These are phyloP conservation scores for Massariosphaeria phaeospora DNA, from an alignment of 495 filamentous ascomycete genomes.

Conservation along the genomic window DNA sequence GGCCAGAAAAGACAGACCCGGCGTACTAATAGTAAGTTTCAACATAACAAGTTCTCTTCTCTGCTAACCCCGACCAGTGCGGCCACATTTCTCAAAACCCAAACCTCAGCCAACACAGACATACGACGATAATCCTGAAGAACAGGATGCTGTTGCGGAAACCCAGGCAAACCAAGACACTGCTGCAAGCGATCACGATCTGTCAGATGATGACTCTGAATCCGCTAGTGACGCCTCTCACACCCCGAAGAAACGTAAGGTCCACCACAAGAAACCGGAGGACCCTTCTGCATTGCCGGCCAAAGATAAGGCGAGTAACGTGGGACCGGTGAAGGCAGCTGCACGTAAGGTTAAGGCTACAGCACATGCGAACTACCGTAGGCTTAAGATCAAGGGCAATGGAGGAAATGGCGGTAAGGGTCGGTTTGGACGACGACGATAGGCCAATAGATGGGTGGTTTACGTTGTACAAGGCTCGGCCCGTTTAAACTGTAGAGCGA, in stretches of 20 bases:
- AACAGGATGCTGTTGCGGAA: conserved; percentile 8
- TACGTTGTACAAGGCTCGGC: too few species aligned
- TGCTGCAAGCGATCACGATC: conserved; percentile 9
- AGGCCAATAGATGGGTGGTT: too few species aligned
- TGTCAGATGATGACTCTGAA: conserved; percentile 34
- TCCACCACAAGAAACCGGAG: conserved; percentile 4
- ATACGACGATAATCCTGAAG: conserved; percentile 8
- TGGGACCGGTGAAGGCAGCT: conserved; percentile 23
- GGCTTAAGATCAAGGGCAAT: conserved; percentile 32
- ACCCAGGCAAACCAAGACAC: conserved; percentile 1
- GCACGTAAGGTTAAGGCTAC: conserved; percentile 27
- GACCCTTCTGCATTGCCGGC: background rate
- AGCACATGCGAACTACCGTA: conserved; percentile 31
- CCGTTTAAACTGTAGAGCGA: too few species aligned
- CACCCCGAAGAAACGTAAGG: conserved; percentile 28
- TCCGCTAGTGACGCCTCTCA: conserved; percentile 30
- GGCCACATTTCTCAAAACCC: conserved; percentile 31
- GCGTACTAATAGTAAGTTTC: conserved; percentile 61
- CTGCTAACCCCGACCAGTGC: conserved; percentile 33
- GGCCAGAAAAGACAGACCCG: conserved; percentile 85
- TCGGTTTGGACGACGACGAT: conserved; percentile 26
- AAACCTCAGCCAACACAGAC: conserved; percentile 18
- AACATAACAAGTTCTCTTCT: background rate
- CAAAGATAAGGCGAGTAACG: conserved; percentile 4
- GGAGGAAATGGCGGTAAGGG: conserved; percentile 21